Conservation (phyloP, 2,329 filamentous ascomycete genomes). For the Penicillium polonicum region DNA sequence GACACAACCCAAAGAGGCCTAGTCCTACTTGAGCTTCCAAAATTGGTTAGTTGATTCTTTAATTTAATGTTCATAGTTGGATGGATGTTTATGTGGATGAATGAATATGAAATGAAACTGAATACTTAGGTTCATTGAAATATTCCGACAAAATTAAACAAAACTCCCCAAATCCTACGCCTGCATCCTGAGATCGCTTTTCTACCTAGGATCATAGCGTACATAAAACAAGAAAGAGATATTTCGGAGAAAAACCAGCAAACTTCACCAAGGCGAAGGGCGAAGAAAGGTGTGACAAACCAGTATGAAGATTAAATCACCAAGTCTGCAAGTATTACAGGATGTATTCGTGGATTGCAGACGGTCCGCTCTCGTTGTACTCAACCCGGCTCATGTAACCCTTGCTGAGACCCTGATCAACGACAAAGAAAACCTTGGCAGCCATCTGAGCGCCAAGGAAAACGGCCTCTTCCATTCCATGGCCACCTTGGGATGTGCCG, state of each 20-base stretch:
- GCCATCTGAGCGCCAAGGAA: slow-evolving; percentile 88
- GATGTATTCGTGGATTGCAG: slow-evolving; percentile 60
- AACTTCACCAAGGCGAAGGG: slow-evolving; percentile 10
- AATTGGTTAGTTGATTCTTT: background rate
- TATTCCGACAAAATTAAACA: slow-evolving; percentile 10
- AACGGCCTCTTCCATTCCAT: slow-evolving; percentile 72
- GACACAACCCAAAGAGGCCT: background rate
- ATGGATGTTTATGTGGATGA: background rate
- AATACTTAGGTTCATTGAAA: background rate
- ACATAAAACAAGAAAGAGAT: slow-evolving; percentile 24
- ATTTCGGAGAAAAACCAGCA: slow-evolving; percentile 5
- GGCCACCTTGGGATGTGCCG: slow-evolving; percentile 26
- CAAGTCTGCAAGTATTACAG: slow-evolving; percentile 29
- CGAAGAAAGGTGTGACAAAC: background rate
- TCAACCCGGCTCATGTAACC: slow-evolving; percentile 68
- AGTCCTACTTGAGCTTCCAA: background rate
- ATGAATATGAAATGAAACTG: background rate
- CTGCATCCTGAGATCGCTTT: slow-evolving; percentile 26
- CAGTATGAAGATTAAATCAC: background rate
- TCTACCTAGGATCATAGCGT: slow-evolving; percentile 23
- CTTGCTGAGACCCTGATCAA: slow-evolving; percentile 65
- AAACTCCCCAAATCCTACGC: slow-evolving; percentile 28
- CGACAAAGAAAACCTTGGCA: slow-evolving; percentile 70
- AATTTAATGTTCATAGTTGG: background rate
- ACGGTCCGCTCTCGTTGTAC: slow-evolving; percentile 66